Evolutionary conservation across 2,329 filamentous ascomycete genomes (phyloP).

Genomic region (Lecanicillium sp.): DNA sequence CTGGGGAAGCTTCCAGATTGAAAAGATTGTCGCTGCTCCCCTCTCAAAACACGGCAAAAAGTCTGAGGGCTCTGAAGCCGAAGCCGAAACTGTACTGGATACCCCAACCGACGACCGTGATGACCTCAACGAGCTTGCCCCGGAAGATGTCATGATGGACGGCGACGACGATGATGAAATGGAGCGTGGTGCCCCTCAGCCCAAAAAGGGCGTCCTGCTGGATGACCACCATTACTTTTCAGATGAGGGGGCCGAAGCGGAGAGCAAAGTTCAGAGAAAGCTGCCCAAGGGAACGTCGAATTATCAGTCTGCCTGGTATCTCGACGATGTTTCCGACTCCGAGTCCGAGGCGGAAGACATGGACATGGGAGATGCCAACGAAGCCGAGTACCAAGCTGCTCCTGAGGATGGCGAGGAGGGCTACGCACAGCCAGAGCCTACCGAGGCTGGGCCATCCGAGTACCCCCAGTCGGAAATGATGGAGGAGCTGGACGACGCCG

Average conservation of each 20-base stretch:
- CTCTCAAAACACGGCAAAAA: constrained; percentile 56
- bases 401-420: constrained; percentile 82
- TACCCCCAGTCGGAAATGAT: constrained; percentile 95
- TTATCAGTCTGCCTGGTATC: constrained; percentile 91
- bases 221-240: constrained; percentile 99
- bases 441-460: constrained; percentile 75
- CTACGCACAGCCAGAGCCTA: constrained; percentile 56
- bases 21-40: constrained; percentile 76
- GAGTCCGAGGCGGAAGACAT: constrained; percentile 75
- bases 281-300: constrained; percentile 86
- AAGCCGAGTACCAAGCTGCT: constrained; percentile 51
- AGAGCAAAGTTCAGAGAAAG: constrained; percentile 55
- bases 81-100: constrained; percentile 54
- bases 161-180: constrained; percentile 44
- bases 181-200: constrained; percentile 26
- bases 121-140: constrained; percentile 73
- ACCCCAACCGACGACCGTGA: constrained; percentile 73
- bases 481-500: constrained; percentile 76
- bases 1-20: constrained; percentile 89
- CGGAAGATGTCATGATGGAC: constrained; percentile 74
- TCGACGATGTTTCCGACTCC: constrained; percentile 73
- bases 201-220: constrained; percentile 79
- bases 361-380: constrained; percentile 50
- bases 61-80: constrained; percentile 59
- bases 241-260: constrained; percentile 43